Evolutionary conservation across 2,329 filamentous ascomycete species (phyloP), one percentile per base, ranked within the genome.

Genomic region (Colletotrichum lindemuthianum): DNA sequence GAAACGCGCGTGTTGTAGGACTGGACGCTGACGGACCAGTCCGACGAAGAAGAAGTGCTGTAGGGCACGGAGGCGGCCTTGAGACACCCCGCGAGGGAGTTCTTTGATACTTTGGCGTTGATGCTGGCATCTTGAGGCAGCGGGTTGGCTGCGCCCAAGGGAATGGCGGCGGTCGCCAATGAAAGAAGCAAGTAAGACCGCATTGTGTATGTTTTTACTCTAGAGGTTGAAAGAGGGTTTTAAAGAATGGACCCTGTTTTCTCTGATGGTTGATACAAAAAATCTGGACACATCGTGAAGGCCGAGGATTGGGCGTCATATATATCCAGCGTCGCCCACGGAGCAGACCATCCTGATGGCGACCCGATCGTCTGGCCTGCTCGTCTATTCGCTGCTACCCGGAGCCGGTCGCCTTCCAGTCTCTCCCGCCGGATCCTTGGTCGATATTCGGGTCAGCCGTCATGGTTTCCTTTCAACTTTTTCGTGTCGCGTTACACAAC

Each of bases 1-100:
- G 72, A 71, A 15, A 75, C 66, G 10, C 74, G 72, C 16, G 73
- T 65, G 66, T 78, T 78, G 69, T 70, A 77, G 3, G 74, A 69
- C 4, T 71, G 57, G 9, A 49, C 51, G 36, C 48, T 80, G 5
- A 41, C 48, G 13, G 57, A 15, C 67, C 67, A 68, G 37, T 58
- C 52, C 3, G 47, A n/a, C 0, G 73, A 70, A 45, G 68, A 68
- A 11, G 65, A 52, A 0, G 63, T 61, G 32, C 66, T 59, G 49
- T 68, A 68, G 3, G 72, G 70, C 0, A 74, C 71, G 2, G 58
- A 58, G 7, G 68, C 70, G 0, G 63, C 57, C 9, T 68, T 59
- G 6, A 76, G 72, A 16, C 74, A 76, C 15, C 47, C 51, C 10
- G 43, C 24, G 15, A 65, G 16, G 13, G 36, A 39, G 58, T 65